Conservation (phyloP, 192 early-diverging fungal genomes). For the Coemansia sp. region DNA sequence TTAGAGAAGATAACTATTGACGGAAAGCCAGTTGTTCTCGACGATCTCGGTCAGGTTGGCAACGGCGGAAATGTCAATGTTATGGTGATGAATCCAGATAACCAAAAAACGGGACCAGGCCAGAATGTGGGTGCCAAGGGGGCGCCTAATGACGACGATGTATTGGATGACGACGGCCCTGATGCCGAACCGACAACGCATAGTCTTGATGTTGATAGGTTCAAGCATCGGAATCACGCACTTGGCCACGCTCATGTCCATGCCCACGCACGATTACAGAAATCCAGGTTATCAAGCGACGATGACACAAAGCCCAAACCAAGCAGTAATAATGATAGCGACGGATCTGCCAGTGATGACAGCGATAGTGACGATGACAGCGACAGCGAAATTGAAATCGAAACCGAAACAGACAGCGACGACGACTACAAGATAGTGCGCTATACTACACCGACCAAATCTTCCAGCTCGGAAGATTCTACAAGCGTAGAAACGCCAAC, state of each 20-base stretch:
- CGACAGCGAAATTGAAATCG: conserved; percentile 7
- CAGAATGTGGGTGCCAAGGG: not conserved
- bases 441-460: not conserved
- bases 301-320: not conserved
- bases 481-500: not conserved
- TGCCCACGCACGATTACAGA: not conserved
- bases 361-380: conserved; percentile 11
- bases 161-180: conserved; percentile 5
- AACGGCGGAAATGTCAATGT: conserved; percentile 2
- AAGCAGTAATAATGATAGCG: not conserved
- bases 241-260: not conserved
- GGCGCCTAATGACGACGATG: conserved; percentile 12
- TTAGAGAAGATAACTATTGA: conserved; percentile 43
- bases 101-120: not conserved
- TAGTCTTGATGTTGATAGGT: conserved; percentile 15
- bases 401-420: not conserved
- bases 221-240: conserved; percentile 4
- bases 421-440: not conserved
- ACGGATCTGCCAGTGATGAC: not conserved
- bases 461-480: not conserved
- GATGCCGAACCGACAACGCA: conserved; percentile 16
- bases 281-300: not conserved
- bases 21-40: conserved; percentile 27
- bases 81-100: not conserved
- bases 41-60: not conserved